Conservation (phyloP, 192 early-diverging fungal species). For the Lobulomyces angularis region DNA sequence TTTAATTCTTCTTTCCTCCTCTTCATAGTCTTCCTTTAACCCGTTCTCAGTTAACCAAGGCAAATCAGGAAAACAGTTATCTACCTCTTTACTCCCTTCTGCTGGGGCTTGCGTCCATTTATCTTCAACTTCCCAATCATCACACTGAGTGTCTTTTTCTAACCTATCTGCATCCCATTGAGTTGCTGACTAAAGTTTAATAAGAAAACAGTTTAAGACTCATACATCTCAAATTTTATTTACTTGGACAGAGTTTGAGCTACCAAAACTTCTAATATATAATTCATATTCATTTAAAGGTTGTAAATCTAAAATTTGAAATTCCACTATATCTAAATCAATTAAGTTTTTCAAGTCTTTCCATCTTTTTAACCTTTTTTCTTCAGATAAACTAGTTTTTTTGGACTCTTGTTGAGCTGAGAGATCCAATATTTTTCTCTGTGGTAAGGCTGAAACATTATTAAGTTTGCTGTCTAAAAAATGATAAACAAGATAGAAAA, state of each 20-base stretch:
- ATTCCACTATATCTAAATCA: constrained; percentile 26
- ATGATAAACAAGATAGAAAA: too few species aligned
- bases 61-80: too few species aligned
- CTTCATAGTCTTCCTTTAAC: constrained; percentile 2
- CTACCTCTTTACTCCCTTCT: constrained; percentile 7
- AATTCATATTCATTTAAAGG: constrained; percentile 42
- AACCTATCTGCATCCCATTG: constrained; percentile 28
- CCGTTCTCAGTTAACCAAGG: too few species aligned
- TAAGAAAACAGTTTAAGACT: not conserved
- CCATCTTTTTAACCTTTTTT: too few species aligned
- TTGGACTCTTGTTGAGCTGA: too few species aligned
- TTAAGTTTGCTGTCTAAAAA: too few species aligned
- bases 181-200: constrained; percentile 14
- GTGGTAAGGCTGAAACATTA: too few species aligned
- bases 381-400: too few species aligned
- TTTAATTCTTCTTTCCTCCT: not conserved
- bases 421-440: too few species aligned
- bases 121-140: constrained; percentile 25
- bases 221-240: constrained; percentile 8
- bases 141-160: constrained; percentile 26
- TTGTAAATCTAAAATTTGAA: constrained; percentile 28
- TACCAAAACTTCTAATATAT: constrained; percentile 36
- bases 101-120: constrained; percentile 34
- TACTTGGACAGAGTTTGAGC: constrained; percentile 28
- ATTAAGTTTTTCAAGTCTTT: constrained; percentile 31